phyloP scores from a whole-genome alignment of 1,284 basidiomycete species.

The Ganoderma boninense region DNA sequence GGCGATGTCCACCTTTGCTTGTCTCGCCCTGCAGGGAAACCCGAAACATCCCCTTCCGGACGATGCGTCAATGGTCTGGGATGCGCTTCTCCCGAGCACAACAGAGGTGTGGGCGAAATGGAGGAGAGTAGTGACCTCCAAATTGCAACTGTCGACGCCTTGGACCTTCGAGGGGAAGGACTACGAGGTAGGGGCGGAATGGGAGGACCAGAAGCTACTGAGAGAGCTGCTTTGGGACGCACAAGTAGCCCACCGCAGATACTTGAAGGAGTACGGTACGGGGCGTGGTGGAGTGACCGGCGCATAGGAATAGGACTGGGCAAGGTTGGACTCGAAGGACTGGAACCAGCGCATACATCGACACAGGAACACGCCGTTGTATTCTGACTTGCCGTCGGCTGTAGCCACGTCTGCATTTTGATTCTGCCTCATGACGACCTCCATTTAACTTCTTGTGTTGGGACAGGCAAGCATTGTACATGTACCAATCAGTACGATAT shows the following conservation, averaged over 20 bases:
- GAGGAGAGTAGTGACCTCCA: background rate
- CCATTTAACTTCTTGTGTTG: too few relatives aligned
- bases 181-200: background rate
- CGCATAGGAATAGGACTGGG: background rate
- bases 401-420: background rate
- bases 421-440: background rate
- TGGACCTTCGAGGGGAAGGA: background rate
- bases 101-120: conserved; percentile 13
- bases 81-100: conserved; percentile 12
- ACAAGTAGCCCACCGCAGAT: background rate
- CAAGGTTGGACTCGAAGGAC: too few relatives aligned
- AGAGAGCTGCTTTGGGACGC: background rate
- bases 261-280: background rate
- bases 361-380: background rate
- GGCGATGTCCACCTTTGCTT: conserved; percentile 23
- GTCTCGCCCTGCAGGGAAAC: conserved; percentile 16
- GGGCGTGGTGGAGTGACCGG: background rate
- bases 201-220: background rate
- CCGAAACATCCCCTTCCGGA: background rate
- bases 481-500: background rate
- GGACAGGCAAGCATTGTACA: background rate
- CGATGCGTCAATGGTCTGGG: background rate
- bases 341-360: background rate
- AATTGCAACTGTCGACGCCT: background rate
- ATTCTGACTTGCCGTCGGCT: background rate